Percentiles rank a stretch among this genome's conserved stretches.
Conservation (phyloP, 108 stramenopile genomes). For the Phaeodactylum tricornutum region DNA sequence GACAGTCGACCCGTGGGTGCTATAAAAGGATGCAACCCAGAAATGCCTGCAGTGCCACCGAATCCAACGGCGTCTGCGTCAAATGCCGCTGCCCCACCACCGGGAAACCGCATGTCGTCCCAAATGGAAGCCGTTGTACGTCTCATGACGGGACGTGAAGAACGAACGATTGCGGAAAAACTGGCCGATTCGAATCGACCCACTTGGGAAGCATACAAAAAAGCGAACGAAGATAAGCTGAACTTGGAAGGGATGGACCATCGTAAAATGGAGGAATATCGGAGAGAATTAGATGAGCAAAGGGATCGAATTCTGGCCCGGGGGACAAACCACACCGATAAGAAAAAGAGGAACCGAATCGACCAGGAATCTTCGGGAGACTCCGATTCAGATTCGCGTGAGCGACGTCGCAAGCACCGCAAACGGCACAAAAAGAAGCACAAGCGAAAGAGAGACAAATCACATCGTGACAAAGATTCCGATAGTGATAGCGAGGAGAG, state of each 20-base stretch:
- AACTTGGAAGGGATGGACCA: conserved; percentile 77
- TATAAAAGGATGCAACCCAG: not conserved
- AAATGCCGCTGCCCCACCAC: not conserved
- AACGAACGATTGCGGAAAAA: conserved; percentile 89
- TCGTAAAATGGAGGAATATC: conserved; percentile 92
- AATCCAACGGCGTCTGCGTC: not conserved
- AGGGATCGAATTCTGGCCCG: conserved; percentile 60
- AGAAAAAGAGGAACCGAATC: conserved; percentile 28
- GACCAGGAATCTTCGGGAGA: not conserved
- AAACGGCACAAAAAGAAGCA: conserved; percentile 1
- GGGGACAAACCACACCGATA: conserved; percentile 53
- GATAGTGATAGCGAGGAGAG: not conserved
- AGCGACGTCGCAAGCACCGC: not conserved
- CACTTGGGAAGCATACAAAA: conserved; percentile 97
- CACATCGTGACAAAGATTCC: not conserved
- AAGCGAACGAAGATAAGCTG: conserved; percentile 93
- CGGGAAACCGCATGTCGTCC: conserved; percentile 25
- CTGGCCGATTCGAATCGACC: conserved; percentile 91
- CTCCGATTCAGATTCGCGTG: not conserved
- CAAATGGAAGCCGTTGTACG: conserved; percentile 95
- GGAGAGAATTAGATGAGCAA: conserved; percentile 83
- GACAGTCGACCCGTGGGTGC: not conserved
- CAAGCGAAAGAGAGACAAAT: conserved; percentile 4
- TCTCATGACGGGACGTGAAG: conserved; percentile 83
- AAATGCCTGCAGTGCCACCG: not conserved